phyloP scores from a whole-genome alignment of 495 filamentous ascomycete genomes.

The Penicillium goetzii region DNA sequence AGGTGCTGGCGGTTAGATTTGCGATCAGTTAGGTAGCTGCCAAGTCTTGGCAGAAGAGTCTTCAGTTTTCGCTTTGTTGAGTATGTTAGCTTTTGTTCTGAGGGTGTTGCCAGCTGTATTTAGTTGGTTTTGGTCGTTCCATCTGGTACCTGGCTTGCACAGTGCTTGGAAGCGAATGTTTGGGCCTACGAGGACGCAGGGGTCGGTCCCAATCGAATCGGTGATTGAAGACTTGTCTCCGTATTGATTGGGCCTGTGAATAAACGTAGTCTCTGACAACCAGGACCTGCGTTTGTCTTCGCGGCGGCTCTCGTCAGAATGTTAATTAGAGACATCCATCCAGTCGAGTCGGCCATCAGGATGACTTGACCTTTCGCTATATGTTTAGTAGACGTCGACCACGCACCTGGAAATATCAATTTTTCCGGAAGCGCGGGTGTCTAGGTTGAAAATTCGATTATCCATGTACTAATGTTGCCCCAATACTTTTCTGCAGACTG shows the following conservation, averaged over 20 bases:
- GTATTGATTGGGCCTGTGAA: not conserved
- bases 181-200: too few relatives aligned
- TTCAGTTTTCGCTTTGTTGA: not conserved
- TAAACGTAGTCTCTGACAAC: not conserved
- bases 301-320: not conserved
- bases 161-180: too few relatives aligned
- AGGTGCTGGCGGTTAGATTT: slow-evolving; percentile 4
- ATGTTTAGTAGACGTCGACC: not conserved
- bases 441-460: not conserved
- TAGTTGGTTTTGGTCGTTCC: too few relatives aligned
- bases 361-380: not conserved
- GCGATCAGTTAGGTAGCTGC: not conserved
- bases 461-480: not conserved
- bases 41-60: not conserved
- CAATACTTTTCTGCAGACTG: not conserved
- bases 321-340: not conserved
- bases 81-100: not conserved
- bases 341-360: not conserved
- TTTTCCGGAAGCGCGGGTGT: too few relatives aligned
- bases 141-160: too few relatives aligned
- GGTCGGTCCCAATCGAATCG: not conserved
- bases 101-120: too few relatives aligned
- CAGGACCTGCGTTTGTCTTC: not conserved
- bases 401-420: too few relatives aligned
- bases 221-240: not conserved